Percentiles rank a stretch among this genome's conserved stretches.
These are phyloP conservation scores for Phaeosphaeriaceae sp. DNA, from an alignment of 2,329 filamentous ascomycete species.

Conservation along the genomic window DNA sequence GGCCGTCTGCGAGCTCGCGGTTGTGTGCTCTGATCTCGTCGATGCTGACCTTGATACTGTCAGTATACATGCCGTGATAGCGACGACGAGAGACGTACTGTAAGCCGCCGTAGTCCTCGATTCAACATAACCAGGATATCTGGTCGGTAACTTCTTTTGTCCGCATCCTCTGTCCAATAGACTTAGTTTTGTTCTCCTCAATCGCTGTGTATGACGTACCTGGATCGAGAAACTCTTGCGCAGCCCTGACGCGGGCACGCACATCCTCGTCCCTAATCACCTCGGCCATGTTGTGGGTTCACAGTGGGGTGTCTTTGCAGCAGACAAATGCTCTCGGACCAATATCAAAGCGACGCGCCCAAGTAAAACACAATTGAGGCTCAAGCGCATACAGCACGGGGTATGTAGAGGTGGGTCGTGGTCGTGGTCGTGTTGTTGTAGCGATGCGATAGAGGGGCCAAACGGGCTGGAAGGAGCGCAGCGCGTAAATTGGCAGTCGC, in stretches of 20 bases:
- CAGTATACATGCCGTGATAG: not conserved
- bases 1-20: constrained; percentile 77
- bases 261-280: constrained; percentile 80
- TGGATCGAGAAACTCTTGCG: constrained; percentile 93
- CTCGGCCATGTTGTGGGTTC: constrained; percentile 32
- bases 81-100: constrained; percentile 47
- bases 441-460: constrained; percentile 23
- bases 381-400: constrained; percentile 4
- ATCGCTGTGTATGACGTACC: constrained; percentile 62
- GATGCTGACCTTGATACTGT: constrained; percentile 59
- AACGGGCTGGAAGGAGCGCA: constrained; percentile 17
- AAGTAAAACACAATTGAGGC: not conserved
- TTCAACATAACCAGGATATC: constrained; percentile 83
- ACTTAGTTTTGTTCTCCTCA: constrained; percentile 27
- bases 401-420: constrained; percentile 15
- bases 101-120: constrained; percentile 64
- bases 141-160: constrained; percentile 76
- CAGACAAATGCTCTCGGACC: not conserved
- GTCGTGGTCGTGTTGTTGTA: constrained; percentile 14
- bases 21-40: constrained; percentile 93
- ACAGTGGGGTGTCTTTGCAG: not conserved
- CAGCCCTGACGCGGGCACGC: constrained; percentile 81
- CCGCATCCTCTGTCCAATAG: constrained; percentile 58
- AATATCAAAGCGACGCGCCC: not conserved
- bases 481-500: constrained; percentile 26